Conservation (phyloP, 805 yeast species). For the Priceomyces melissophilus region DNA sequence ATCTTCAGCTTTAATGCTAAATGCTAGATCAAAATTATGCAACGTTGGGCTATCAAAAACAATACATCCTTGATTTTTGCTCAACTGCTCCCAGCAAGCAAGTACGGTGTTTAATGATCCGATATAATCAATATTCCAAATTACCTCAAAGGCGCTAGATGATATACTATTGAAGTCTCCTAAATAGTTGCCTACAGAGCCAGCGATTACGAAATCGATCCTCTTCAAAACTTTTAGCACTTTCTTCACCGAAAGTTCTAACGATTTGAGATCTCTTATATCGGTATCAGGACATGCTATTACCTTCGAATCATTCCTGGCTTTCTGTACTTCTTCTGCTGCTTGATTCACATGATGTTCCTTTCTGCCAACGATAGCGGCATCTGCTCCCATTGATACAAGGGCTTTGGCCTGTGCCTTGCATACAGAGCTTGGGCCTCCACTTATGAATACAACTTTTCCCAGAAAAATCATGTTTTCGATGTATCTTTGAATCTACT, state of each 20-base stretch:
- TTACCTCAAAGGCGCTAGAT: conserved; percentile 38
- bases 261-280: conserved; percentile 62
- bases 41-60: conserved; percentile 41
- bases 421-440: conserved; percentile 95
- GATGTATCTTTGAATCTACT: no score
- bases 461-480: conserved; percentile 53
- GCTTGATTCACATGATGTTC: conserved; percentile 59
- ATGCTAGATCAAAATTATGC: conserved; percentile 43
- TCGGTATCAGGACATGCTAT: conserved; percentile 68
- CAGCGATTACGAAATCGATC: conserved; percentile 43
- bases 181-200: conserved; percentile 44
- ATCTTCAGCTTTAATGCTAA: conserved; percentile 85
- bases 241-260: conserved; percentile 58
- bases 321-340: conserved; percentile 55
- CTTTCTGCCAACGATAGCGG: conserved; percentile 81
- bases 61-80: conserved; percentile 45
- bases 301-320: conserved; percentile 61
- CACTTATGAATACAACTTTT: conserved; percentile 87
- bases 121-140: conserved; percentile 36
- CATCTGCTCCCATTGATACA: conserved; percentile 81
- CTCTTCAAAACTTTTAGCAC: conserved; percentile 48
- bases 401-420: conserved; percentile 83
- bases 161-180: conserved; percentile 43
- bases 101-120: conserved; percentile 42
- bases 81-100: conserved; percentile 36